phyloP scores from a whole-genome alignment of 805 yeast species.

The Hanseniaspora singularis region DNA sequence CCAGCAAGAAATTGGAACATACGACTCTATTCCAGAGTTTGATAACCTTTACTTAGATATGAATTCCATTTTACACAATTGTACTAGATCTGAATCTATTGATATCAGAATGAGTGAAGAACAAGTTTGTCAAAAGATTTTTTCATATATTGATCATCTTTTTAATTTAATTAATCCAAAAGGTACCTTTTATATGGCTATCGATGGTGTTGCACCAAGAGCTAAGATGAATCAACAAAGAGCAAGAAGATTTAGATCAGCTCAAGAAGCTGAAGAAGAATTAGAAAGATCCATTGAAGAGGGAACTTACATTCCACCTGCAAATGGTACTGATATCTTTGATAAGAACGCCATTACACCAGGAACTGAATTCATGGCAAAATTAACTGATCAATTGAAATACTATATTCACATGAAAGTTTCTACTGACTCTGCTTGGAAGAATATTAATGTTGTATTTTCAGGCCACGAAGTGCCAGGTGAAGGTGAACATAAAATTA shows the following conservation, averaged over 20 bases:
- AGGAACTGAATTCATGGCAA: conserved; percentile 93
- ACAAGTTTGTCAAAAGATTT: conserved; percentile 83
- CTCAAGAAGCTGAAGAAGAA: conserved; percentile 78
- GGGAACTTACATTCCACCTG: conserved; percentile 68
- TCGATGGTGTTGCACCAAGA: conserved; percentile 97
- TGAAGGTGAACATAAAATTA: conserved; percentile 96
- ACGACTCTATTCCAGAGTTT: conserved; percentile 72
- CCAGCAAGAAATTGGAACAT: conserved; percentile 67
- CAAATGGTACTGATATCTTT: conserved; percentile 49
- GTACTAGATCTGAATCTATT: conserved; percentile 78
- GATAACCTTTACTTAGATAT: conserved; percentile 92
- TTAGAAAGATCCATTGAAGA: conserved; percentile 57
- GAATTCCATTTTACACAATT: conserved; percentile 90
- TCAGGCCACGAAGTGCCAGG: conserved; percentile 97
- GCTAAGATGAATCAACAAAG: conserved; percentile 98
- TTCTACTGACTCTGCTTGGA: conserved; percentile 79
- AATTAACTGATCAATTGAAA: conserved; percentile 65
- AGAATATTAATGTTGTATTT: conserved; percentile 57
- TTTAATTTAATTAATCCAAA: conserved; percentile 80
- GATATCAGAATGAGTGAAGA: conserved; percentile 65
- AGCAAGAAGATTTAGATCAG: conserved; percentile 88
- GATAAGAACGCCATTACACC: conserved; percentile 92
- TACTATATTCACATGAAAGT: conserved; percentile 83
- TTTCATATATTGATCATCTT: conserved; percentile 86
- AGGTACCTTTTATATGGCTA: conserved; percentile 84